Base-by-base conservation (phyloP, 345 rosid species). In the Limnanthes douglasii region DNA sequence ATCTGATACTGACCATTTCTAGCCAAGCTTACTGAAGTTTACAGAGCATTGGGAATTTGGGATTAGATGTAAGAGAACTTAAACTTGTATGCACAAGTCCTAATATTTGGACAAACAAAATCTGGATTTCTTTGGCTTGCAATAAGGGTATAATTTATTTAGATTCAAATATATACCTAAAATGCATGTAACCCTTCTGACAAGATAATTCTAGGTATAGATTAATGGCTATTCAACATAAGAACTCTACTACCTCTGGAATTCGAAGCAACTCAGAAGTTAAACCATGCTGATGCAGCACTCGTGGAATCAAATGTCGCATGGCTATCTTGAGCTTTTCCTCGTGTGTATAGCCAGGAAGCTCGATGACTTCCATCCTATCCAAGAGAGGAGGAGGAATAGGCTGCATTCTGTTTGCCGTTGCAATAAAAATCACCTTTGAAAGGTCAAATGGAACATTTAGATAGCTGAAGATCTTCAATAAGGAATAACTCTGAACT, bases 381-480 rank as follows among this genome's bases (percentile, higher is more conserved):
- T 90, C 98, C 39, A 77, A 56, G 30, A 90, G 94, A 16, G 98
- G 69, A 10, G 98, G 92, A 52, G 98, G 98, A 53, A 90, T 80
- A 46, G 94, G 98, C 61, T 84, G 95, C 37, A 57, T 64, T 64
- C 73, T 72, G 61, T 90, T 90, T 36, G 98, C 98, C 32, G 98
- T 84, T 54, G 96, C 88, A 54, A 90, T 75, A 56, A 90, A 90
- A 46, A 80, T 64, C 44, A 84, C 98, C 70, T 74, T 80, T 13
- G 98, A 90, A 36, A 90, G 94, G 70, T 90, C 98, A 54, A 68
- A 90, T 11, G 98, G 98, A 46, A 90, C 95, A 61, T 84, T 90
- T 57, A 90, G 69, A 58, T 90, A 90, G 78, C 98, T 90, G 44
- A n/a, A 13, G 34, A 44, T 15, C 39, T 52, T 24, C 46, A 60